Conservation (phyloP, 2,329 filamentous ascomycete species). For the Colletotrichum phormii region DNA sequence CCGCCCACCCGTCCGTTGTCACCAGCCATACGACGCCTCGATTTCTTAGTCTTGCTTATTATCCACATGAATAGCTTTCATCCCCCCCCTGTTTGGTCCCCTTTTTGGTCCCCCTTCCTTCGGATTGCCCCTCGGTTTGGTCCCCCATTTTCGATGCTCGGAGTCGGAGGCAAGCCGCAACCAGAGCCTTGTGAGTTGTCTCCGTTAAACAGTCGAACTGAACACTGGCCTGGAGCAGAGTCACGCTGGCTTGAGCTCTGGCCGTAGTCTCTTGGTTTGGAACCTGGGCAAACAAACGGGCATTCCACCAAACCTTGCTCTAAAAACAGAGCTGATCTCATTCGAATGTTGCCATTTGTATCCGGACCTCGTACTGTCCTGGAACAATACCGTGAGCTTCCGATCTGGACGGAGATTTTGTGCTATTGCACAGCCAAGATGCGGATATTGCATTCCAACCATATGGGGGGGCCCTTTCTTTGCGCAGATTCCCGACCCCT, state of each 20-base stretch:
- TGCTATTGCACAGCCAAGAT: constrained; percentile 3
- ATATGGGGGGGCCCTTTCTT: neutral
- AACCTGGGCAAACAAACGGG: neutral
- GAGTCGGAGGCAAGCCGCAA: neutral
- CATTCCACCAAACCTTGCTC: neutral
- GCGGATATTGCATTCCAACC: constrained; percentile 4
- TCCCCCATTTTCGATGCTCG: neutral
- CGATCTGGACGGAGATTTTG: neutral
- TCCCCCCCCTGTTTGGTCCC: neutral
- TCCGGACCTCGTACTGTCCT: too few species aligned
- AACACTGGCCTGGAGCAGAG: neutral
- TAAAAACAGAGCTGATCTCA: too few species aligned
- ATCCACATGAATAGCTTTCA: constrained; percentile 4
- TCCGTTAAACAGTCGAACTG: neutral
- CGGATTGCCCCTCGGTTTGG: neutral
- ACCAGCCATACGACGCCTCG: neutral
- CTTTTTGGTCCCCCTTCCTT: neutral
- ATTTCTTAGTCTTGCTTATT: neutral
- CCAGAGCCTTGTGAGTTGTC: neutral
- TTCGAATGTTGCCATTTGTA: too few species aligned
- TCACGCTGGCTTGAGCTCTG: neutral
- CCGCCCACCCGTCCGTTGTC: neutral
- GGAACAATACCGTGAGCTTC: neutral
- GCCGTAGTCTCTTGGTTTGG: too few species aligned
- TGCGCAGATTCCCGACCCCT: neutral